Evolutionary conservation across 768 basidiomycete species (phyloP), one percentile per base, ranked within the genome.

Genomic region (Cyathus striatus): DNA sequence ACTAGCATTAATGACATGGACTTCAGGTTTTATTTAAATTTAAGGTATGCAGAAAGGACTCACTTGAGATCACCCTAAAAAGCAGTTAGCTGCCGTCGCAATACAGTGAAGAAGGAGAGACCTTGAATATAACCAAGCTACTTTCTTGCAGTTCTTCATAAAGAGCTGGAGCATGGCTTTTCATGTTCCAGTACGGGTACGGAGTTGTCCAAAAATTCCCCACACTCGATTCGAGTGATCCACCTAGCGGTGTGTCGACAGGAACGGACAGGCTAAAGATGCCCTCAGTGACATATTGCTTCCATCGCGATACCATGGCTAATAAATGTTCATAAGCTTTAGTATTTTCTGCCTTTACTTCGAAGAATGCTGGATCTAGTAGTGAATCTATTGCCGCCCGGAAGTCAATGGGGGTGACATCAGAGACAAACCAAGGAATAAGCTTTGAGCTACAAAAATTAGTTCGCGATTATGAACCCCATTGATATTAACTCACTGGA

Each of bases 371-470:
- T 2, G 77, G 68, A 34, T 81, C 73, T 34, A 84, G 71, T 1
- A 93, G 68, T 5, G 69, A 70, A 2, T 58, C 41, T 43, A 94
- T 73, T 0, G 79, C 75, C 38, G 68, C 61, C 20, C 58, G 51
- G 60, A 96, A 96, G 60, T 99, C 95, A 20, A 73, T 66, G 1
- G 95, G 93, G 3, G 89, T 87, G 21, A 94, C 92, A 59, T 96
- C 91, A 9, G 89, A 92, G 36, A 97, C 94, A 58, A 98, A 99
- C 93, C 95, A 99, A 0, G 94, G 94, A 40, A 97, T 86, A 6
- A 87, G 68, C 61, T 99, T 97, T 0, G 93, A 90, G 65, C 93
- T 95, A 47, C 23, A 26, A 34, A 42, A 16, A 50, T n/a, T 13
- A 18, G 27, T 12, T 13, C 13, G 20, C 46, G 24, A 42, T 6